Evolutionary conservation across 2,329 filamentous ascomycete genomes (phyloP).

Genomic region (Neofusicoccum laricinum): DNA sequence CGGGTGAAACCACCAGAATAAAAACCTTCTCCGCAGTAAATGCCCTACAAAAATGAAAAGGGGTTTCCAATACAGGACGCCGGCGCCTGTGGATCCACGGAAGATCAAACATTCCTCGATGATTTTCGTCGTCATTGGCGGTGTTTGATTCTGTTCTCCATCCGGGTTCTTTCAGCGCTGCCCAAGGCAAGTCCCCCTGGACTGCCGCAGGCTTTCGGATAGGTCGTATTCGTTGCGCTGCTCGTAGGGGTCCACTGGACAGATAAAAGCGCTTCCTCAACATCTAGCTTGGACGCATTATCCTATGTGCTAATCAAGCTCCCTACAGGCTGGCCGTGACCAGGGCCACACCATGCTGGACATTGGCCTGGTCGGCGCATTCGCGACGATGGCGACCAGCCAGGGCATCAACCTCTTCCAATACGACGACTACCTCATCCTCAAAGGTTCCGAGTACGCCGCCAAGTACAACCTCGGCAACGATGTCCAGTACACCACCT

Average conservation of each 20-base stretch:
- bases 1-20: background rate
- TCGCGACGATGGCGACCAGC: conserved; percentile 44
- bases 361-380: conserved; percentile 38
- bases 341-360: conserved; percentile 46
- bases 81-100: background rate
- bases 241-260: background rate
- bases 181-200: background rate
- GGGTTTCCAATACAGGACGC: background rate
- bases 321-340: conserved; percentile 45
- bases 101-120: background rate
- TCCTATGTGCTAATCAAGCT: conserved; percentile 31
- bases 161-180: background rate
- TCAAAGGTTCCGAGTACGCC: conserved; percentile 37
- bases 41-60: background rate
- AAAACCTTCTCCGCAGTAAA: background rate
- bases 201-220: background rate
- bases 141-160: background rate
- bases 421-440: conserved; percentile 32
- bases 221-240: background rate
- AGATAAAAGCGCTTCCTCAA: background rate
- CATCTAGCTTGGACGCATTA: background rate
- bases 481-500: conserved; percentile 43
- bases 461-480: conserved; percentile 44
- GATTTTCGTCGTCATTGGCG: background rate
- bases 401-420: conserved; percentile 44